Conservation (phyloP, 2,329 filamentous ascomycete genomes). For the Ceratocystis papillata region DNA sequence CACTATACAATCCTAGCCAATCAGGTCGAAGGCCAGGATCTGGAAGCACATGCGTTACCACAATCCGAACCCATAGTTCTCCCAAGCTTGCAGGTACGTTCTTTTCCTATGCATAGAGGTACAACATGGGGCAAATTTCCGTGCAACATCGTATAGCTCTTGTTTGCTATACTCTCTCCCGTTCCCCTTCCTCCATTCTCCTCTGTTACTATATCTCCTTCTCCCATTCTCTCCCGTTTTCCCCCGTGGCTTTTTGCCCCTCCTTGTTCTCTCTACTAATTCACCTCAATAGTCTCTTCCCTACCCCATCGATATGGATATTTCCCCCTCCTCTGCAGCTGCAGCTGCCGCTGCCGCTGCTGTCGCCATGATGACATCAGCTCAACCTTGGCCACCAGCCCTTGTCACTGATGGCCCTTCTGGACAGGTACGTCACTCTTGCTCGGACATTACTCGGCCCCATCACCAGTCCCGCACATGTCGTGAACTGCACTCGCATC, state of each 20-base stretch:
- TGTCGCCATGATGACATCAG: slow-evolving; percentile 6
- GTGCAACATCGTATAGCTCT: not conserved
- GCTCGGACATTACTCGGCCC: not conserved
- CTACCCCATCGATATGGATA: slow-evolving; percentile 22
- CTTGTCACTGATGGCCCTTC: not conserved
- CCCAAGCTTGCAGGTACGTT: slow-evolving; percentile 4
- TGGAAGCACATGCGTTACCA: not conserved
- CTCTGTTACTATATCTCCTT: too few relatives aligned
- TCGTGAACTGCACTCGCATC: not conserved
- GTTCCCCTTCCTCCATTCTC: slow-evolving; percentile 5
- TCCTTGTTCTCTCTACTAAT: too few relatives aligned
- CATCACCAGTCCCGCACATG: slow-evolving; percentile 9
- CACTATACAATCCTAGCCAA: slow-evolving; percentile 48
- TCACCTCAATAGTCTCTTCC: slow-evolving; percentile 14
- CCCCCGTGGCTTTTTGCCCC: too few relatives aligned
- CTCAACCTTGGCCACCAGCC: slow-evolving; percentile 10
- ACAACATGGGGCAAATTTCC: too few relatives aligned
- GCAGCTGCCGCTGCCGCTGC: slow-evolving; percentile 11
- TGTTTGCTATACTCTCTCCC: slow-evolving; percentile 15
- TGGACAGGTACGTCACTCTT: slow-evolving; percentile 17
- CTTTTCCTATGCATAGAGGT: not conserved
- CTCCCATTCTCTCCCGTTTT: too few relatives aligned
- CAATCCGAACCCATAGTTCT: slow-evolving; percentile 3
- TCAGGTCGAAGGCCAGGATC: slow-evolving; percentile 30
- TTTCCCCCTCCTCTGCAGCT: slow-evolving; percentile 14